A percentile compares a stretch with the other conserved stretches of the same genome.
These are phyloP conservation scores for Microbotryum silenes-acaulis DNA, from an alignment of 1,284 basidiomycete genomes.

Conservation along the genomic window DNA sequence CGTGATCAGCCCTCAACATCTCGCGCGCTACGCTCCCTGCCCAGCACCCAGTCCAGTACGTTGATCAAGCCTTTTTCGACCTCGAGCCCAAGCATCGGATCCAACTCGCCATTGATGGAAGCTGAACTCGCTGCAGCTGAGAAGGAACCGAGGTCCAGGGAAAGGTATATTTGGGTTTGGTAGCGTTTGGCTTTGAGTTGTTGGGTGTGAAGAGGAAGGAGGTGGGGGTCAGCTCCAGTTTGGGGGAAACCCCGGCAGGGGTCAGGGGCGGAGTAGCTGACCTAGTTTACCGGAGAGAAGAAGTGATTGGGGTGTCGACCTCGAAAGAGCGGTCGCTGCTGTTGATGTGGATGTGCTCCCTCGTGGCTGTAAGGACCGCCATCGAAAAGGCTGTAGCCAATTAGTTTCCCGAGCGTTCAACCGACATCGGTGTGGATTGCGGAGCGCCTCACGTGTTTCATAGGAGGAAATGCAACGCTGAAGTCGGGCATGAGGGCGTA, in stretches of 20 bases:
- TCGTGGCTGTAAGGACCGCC: background rate
- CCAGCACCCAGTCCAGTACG: constrained; percentile 15
- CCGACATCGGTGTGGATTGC: background rate
- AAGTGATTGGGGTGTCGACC: constrained; percentile 6
- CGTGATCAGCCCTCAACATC: too few species aligned
- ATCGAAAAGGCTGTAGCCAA: too few species aligned
- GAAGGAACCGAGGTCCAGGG: constrained; percentile 24
- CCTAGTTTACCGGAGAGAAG: constrained; percentile 6
- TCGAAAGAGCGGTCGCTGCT: constrained; percentile 5
- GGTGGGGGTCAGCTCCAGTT: background rate
- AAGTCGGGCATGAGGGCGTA: constrained; percentile 12
- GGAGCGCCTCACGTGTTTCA: background rate
- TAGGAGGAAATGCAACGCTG: constrained; percentile 5
- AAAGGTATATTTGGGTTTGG: constrained; percentile 26
- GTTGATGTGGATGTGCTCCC: background rate
- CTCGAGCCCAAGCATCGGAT: constrained; percentile 4
- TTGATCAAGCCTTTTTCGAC: constrained; percentile 22
- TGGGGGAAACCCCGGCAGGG: background rate
- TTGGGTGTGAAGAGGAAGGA: too few species aligned
- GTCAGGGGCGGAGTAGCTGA: background rate
- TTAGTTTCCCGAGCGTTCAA: background rate
- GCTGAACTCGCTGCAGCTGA: background rate
- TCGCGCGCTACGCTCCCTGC: background rate
- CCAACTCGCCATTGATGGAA: constrained; percentile 2
- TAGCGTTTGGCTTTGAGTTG: constrained; percentile 21